Evolutionary conservation across 1,284 basidiomycete species (phyloP), one percentile per base, ranked within the genome.

Genomic region (Apiotrichum domesticum): DNA sequence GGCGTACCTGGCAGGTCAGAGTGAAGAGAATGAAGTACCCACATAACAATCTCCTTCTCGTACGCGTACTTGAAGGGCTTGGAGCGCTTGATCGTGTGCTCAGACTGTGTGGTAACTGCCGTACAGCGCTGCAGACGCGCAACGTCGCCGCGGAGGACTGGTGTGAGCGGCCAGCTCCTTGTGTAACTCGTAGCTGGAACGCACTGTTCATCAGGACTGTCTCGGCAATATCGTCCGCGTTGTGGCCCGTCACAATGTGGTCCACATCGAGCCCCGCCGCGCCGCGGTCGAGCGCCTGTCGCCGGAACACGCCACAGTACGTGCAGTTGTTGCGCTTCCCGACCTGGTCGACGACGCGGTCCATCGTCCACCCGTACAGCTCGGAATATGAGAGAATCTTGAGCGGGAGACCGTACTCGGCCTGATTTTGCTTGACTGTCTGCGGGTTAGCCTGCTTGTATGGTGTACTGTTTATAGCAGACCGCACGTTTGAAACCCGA

Each of bases 21-120:
- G 32, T n/a, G 1, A 2, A 52, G 11, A 6, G 32, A 11, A 33
- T 11, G 2, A 7, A 76, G 84, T 63, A 39, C 37, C 37, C 64
- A 90, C 94, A 99, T 97, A 63, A 99, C 95, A 46, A 99, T 98
- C 77, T 99, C 95, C 79, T 99, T 99, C 78, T 99, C 96, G 71
- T 98, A 98, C 0, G 93, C 88, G 69, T 98, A 94, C 76, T 98
- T 98, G 83, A 99, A 98, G 3, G 95, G 95, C 78, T 99, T 99
- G 59, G 90, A 94, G 47, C 96, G 84, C 74, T 87, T 90, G 72
- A 98, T 98, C 0, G 91, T 95, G 69, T 94, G 90, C 73, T 94
- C 91, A 40, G 89, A 88, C 69, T 91, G 86, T 0, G 94, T 94
- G 54, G 90, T 93, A 57, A 99, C 95, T 46, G 87, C 82, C 0